phyloP scores from a whole-genome alignment of 1,139 yeast genomes.

The Yamadazyma taylorii region DNA sequence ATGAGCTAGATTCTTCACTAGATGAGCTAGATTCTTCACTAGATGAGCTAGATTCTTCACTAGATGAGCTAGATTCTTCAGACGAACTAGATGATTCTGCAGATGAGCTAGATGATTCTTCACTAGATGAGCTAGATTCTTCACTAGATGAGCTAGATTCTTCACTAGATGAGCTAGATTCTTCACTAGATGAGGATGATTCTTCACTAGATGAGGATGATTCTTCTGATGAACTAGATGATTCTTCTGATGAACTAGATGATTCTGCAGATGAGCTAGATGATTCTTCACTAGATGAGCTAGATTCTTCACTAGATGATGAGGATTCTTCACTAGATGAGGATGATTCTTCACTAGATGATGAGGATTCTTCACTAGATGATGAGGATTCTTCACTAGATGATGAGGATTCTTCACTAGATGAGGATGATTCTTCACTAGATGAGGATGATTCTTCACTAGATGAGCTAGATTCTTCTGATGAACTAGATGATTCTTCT shows the following conservation, averaged over 20 bases:
- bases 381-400: slow-evolving; percentile 2
- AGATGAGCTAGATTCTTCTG: slow-evolving; percentile 5
- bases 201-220: slow-evolving; percentile 3
- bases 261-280: slow-evolving; percentile 5
- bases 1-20: slow-evolving; percentile 3
- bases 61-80: slow-evolving; percentile 1
- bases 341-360: slow-evolving; percentile 8
- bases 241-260: slow-evolving; percentile 3
- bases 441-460: slow-evolving; percentile 5
- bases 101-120: slow-evolving; percentile 3
- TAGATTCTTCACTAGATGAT: slow-evolving; percentile 5
- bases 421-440: slow-evolving; percentile 2
- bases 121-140: slow-evolving; percentile 2
- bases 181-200: slow-evolving; percentile 3
- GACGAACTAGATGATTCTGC: slow-evolving; percentile 1
- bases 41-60: too few species aligned
- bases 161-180: slow-evolving; percentile 4
- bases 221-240: slow-evolving; percentile 4
- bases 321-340: slow-evolving; percentile 3
- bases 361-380: slow-evolving; percentile 5
- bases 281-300: slow-evolving; percentile 6
- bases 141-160: slow-evolving; percentile 3
- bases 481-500: not conserved
- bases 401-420: slow-evolving; percentile 2
- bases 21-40: slow-evolving; percentile 1